A percentile compares a stretch with the other conserved stretches of the same genome.
Evolutionary conservation across 306 rosid species (phyloP).

Genomic region (Amphicarpaea edgeworthii): DNA sequence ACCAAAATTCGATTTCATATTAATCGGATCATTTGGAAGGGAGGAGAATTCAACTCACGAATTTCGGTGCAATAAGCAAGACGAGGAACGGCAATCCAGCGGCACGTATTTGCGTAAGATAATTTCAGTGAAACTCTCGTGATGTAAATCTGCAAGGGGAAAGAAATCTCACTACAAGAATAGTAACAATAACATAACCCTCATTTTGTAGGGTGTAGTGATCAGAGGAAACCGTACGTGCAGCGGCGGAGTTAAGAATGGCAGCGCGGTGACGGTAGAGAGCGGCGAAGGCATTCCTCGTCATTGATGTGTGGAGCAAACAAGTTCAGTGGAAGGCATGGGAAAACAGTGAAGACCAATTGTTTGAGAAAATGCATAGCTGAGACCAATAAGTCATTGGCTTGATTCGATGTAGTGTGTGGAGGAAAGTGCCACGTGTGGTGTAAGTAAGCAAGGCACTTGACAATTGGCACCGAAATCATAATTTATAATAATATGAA

Average conservation of each 20-base stretch:
- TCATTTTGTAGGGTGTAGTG: background rate
- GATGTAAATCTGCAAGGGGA: slow-evolving; percentile 59
- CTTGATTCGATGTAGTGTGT: slow-evolving; percentile 27
- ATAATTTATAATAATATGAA: too few relatives aligned
- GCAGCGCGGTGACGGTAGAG: slow-evolving; percentile 63
- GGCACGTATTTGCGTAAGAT: slow-evolving; percentile 56
- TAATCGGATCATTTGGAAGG: background rate
- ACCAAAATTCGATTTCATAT: slow-evolving; percentile 12
- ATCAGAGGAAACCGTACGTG: slow-evolving; percentile 47
- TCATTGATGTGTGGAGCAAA: slow-evolving; percentile 63
- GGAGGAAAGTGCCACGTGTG: slow-evolving; percentile 62
- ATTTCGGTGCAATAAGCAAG: slow-evolving; percentile 58
- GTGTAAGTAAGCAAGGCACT: slow-evolving; percentile 34
- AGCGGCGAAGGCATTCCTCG: slow-evolving; percentile 75
- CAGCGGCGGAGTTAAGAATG: slow-evolving; percentile 47
- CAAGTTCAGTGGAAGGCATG: slow-evolving; percentile 39
- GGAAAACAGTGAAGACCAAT: slow-evolving; percentile 39
- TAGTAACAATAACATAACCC: slow-evolving; percentile 24
- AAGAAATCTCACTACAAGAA: slow-evolving; percentile 6
- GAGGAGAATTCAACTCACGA: slow-evolving; percentile 63
- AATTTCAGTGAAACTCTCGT: slow-evolving; percentile 44
- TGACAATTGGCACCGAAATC: slow-evolving; percentile 46
- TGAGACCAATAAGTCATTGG: slow-evolving; percentile 26
- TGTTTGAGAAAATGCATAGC: slow-evolving; percentile 55
- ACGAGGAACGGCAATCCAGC: slow-evolving; percentile 51